A percentile compares a stretch with the other conserved stretches of the same genome.
Conservation (phyloP, 1,139 yeast genomes). For the Debaryomycetaceae sp. region DNA sequence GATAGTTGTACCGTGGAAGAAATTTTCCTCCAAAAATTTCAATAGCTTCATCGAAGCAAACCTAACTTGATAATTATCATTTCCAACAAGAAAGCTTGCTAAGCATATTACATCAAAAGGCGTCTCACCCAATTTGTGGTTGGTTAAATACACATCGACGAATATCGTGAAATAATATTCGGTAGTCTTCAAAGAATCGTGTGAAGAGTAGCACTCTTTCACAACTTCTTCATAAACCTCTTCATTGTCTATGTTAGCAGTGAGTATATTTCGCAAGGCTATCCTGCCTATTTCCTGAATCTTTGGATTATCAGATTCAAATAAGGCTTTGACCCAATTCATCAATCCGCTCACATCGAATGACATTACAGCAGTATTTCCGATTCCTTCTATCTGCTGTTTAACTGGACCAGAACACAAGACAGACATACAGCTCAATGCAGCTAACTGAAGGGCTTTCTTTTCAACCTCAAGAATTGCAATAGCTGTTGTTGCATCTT, state of each 20-base stretch:
- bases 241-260: constrained; percentile 52
- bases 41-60: constrained; percentile 59
- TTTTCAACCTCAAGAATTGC: constrained; percentile 86
- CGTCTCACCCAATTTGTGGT: constrained; percentile 37
- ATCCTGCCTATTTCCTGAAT: constrained; percentile 62
- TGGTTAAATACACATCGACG: constrained; percentile 53
- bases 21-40: constrained; percentile 51
- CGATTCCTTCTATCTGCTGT: constrained; percentile 42
- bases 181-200: constrained; percentile 48
- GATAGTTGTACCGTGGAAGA: constrained; percentile 42
- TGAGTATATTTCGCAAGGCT: constrained; percentile 70
- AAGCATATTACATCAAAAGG: constrained; percentile 62
- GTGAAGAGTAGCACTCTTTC: constrained; percentile 63
- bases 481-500: constrained; percentile 52
- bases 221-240: constrained; percentile 64
- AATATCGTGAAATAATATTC: constrained; percentile 71
- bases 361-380: constrained; percentile 48
- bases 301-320: constrained; percentile 57
- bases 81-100: constrained; percentile 68
- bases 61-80: constrained; percentile 57
- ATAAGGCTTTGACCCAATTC: constrained; percentile 74
- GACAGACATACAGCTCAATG: constrained; percentile 81
- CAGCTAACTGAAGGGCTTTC: constrained; percentile 64
- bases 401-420: constrained; percentile 67
- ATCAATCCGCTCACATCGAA: constrained; percentile 70